A percentile compares a stretch with the other conserved stretches of the same genome.
These are phyloP conservation scores for Mycosphaerella sp. DNA, from an alignment of 2,329 filamentous ascomycete species.

Conservation along the genomic window DNA sequence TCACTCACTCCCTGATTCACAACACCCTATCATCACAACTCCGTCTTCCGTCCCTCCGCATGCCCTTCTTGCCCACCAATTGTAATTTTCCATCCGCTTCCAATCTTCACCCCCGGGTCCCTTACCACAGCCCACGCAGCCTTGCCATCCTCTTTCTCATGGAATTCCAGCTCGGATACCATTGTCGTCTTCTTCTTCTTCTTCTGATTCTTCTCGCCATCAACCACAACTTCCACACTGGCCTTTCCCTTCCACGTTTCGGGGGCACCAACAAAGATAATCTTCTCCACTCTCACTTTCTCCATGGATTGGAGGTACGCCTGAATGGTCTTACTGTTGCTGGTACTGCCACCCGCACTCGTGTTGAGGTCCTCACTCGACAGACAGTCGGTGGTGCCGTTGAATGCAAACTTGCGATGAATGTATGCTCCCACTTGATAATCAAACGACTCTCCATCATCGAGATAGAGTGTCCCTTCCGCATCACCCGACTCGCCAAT, in stretches of 20 bases:
- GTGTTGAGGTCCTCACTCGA: conserved; percentile 56
- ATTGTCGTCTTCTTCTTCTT: conserved; percentile 35
- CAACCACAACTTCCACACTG: conserved; percentile 57
- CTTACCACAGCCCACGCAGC: conserved; percentile 59
- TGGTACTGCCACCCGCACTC: conserved; percentile 35
- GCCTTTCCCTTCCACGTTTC: conserved; percentile 60
- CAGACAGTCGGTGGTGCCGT: conserved; percentile 50
- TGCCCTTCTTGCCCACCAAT: conserved; percentile 34
- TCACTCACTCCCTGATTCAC: no score
- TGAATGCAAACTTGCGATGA: conserved; percentile 70
- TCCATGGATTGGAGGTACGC: conserved; percentile 74
- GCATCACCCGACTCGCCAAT: conserved; percentile 64
- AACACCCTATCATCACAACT: not conserved
- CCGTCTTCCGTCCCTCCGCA: not conserved
- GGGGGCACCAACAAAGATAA: conserved; percentile 76
- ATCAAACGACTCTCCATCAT: conserved; percentile 91
- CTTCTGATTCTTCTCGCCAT: conserved; percentile 37
- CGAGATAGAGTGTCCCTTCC: conserved; percentile 76
- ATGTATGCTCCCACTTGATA: conserved; percentile 82
- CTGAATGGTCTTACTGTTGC: conserved; percentile 54
- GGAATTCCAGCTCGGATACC: conserved; percentile 55
- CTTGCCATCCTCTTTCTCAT: conserved; percentile 46
- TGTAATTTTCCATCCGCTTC: conserved; percentile 57
- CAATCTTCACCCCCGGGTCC: conserved; percentile 56
- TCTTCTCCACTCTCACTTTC: conserved; percentile 71